Percentiles rank a stretch among this genome's conserved stretches.
Conservation (phyloP, 108 stramenopile species). For the Nitzschia sp. region DNA sequence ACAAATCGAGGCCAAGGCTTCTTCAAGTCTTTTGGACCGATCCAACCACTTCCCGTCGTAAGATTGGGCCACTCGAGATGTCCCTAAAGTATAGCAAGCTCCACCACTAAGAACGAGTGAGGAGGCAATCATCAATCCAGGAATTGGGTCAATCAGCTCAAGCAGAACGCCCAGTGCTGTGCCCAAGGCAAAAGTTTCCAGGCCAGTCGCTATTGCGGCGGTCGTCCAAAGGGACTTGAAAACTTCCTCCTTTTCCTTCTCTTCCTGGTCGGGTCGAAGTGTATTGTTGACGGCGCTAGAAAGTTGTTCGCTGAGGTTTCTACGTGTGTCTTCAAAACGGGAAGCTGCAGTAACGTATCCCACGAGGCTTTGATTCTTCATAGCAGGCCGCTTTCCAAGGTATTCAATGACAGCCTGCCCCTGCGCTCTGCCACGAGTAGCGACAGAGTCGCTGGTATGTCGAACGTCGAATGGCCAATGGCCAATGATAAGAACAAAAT, state of each 20-base stretch:
- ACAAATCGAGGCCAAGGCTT: conserved; percentile 36
- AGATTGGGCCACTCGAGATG: conserved; percentile 16
- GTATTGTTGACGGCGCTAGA: conserved; percentile 31
- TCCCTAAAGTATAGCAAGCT: conserved; percentile 27
- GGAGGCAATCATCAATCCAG: conserved; percentile 21
- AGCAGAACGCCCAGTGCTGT: conserved; percentile 19
- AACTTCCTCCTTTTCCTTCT: conserved; percentile 13
- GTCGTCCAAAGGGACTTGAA: not conserved
- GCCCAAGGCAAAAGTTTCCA: conserved; percentile 28
- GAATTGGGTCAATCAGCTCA: conserved; percentile 28
- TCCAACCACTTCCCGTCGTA: conserved; percentile 45
- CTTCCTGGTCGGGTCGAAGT: conserved; percentile 28
- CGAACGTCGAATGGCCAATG: too few species aligned
- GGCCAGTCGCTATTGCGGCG: conserved; percentile 30
- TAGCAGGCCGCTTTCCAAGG: conserved; percentile 66
- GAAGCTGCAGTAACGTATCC: conserved; percentile 63
- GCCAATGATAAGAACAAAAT: too few species aligned
- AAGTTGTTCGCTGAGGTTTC: conserved; percentile 48
- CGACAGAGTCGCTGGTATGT: conserved; percentile 53
- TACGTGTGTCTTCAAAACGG: conserved; percentile 58
- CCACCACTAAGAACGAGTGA: conserved; percentile 33
- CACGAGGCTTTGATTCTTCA: conserved; percentile 52
- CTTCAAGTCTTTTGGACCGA: conserved; percentile 35
- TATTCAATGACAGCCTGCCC: conserved; percentile 75
- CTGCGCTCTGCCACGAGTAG: conserved; percentile 63